phyloP scores from a whole-genome alignment of 2,329 filamentous ascomycete species.

The Colletotrichum endophyticum region DNA sequence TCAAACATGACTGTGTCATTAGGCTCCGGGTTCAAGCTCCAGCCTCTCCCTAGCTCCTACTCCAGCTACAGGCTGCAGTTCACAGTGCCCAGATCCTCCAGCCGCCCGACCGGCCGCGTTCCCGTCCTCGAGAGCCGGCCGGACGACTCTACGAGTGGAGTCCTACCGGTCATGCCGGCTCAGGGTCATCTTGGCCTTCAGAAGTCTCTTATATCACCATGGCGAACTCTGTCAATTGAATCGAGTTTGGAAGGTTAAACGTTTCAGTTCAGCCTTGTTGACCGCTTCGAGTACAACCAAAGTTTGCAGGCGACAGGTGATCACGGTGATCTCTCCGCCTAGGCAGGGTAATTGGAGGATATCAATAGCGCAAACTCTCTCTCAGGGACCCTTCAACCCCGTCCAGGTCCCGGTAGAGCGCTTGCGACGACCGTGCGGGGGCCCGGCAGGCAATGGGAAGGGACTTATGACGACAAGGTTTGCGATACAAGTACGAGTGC shows the following conservation, averaged over 20 bases:
- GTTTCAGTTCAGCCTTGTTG: conserved; percentile 20
- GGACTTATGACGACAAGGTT: conserved; percentile 9
- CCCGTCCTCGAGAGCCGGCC: background rate
- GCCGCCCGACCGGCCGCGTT: background rate
- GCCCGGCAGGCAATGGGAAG: conserved; percentile 1
- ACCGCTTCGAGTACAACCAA: background rate
- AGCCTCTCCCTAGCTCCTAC: background rate
- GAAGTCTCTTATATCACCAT: conserved; percentile 8
- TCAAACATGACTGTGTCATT: conserved; percentile 1
- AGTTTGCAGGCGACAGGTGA: conserved; percentile 12
- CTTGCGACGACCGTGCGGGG: background rate
- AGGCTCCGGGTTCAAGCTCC: background rate
- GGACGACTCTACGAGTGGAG: background rate
- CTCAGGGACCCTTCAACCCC: background rate
- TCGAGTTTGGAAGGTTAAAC: background rate
- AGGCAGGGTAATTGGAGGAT: conserved; percentile 1
- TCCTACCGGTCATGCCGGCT: background rate
- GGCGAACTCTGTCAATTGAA: conserved; percentile 1
- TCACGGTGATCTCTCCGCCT: conserved; percentile 15
- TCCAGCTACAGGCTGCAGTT: background rate
- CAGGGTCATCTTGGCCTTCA: background rate
- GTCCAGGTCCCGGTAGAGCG: background rate
- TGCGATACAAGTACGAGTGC: background rate
- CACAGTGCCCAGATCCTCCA: background rate
- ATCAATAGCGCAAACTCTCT: conserved; percentile 20